A percentile compares a stretch with the other conserved stretches of the same genome.
phyloP scores from a whole-genome alignment of 2,329 filamentous ascomycete genomes.

The Sporothrix brunneoviolacea region DNA sequence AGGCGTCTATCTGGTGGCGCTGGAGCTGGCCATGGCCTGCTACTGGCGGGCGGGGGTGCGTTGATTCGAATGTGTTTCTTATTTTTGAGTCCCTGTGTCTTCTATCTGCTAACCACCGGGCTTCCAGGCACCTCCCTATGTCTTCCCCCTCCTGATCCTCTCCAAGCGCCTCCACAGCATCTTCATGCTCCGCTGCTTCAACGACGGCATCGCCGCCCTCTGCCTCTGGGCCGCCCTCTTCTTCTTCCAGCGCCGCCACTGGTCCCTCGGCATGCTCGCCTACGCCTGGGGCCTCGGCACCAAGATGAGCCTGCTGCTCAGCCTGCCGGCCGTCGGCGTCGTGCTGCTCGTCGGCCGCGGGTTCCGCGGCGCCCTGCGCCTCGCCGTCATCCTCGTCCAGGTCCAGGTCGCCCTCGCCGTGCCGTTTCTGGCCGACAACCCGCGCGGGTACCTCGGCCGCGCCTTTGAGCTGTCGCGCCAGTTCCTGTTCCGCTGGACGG shows the following conservation, averaged over 20 bases:
- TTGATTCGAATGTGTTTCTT: not conserved
- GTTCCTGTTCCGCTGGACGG: constrained; percentile 97
- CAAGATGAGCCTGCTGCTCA: constrained; percentile 88
- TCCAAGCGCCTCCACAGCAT: constrained; percentile 93
- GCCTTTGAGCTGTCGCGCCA: constrained; percentile 88
- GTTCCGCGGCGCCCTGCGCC: constrained; percentile 55
- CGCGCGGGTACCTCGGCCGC: constrained; percentile 65
- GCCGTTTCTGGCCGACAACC: constrained; percentile 64
- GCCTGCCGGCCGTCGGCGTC: constrained; percentile 71
- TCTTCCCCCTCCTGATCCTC: constrained; percentile 76
- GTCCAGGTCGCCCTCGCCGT: constrained; percentile 62
- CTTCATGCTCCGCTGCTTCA: constrained; percentile 88
- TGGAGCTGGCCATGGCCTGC: constrained; percentile 73
- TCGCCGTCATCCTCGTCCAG: constrained; percentile 66
- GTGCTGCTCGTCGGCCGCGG: constrained; percentile 70
- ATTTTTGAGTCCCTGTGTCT: not conserved
- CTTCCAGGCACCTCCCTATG: constrained; percentile 68
- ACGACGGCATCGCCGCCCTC: constrained; percentile 83
- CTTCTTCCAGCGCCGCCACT: constrained; percentile 66
- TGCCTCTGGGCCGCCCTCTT: constrained; percentile 79
- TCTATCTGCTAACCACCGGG: not conserved
- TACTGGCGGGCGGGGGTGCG: constrained; percentile 66
- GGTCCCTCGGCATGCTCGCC: constrained; percentile 63
- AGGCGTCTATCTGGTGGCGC: constrained; percentile 66
- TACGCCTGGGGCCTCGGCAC: constrained; percentile 80